Conservation (phyloP, 331 rosid genomes). For the Cydonia oblonga region DNA sequence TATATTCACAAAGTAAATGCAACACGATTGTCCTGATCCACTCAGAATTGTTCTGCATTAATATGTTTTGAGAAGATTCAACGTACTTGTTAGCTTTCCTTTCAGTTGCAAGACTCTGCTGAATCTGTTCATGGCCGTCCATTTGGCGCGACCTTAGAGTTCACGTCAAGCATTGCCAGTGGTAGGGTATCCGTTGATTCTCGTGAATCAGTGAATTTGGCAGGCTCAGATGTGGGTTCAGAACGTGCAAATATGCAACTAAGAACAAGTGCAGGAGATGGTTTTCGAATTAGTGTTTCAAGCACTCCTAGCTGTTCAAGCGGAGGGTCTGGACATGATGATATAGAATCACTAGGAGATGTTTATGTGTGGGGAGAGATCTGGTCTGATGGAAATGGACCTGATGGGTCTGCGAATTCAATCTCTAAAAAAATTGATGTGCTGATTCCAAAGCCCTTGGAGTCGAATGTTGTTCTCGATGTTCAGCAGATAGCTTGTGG, state of each 20-base stretch:
- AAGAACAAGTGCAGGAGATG: conserved; percentile 67
- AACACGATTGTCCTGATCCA: not conserved
- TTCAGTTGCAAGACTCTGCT: conserved; percentile 37
- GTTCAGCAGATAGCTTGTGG: conserved; percentile 77
- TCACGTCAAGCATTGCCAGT: conserved; percentile 29
- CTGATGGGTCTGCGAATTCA: conserved; percentile 42
- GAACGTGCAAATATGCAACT: conserved; percentile 57
- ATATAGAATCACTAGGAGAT: conserved; percentile 88
- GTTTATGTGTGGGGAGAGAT: conserved; percentile 88
- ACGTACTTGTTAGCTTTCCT: conserved; percentile 6
- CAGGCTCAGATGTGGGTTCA: conserved; percentile 56
- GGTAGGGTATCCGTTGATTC: conserved; percentile 47
- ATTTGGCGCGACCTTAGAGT: conserved; percentile 44
- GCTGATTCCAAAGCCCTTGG: conserved; percentile 63
- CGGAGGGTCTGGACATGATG: conserved; percentile 79
- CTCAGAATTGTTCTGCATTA: not conserved
- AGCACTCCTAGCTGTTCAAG: conserved; percentile 68
- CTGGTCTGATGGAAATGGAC: conserved; percentile 50
- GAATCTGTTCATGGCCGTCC: conserved; percentile 29
- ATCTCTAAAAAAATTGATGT: conserved; percentile 44
- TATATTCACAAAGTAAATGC: not conserved
- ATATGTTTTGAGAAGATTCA: conserved; percentile 5
- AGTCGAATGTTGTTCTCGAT: conserved; percentile 81
- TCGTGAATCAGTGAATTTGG: conserved; percentile 29
- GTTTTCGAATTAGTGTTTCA: conserved; percentile 73